Base-by-base conservation (phyloP, 2,329 filamentous ascomycete species). In the Colletotrichum musae region DNA sequence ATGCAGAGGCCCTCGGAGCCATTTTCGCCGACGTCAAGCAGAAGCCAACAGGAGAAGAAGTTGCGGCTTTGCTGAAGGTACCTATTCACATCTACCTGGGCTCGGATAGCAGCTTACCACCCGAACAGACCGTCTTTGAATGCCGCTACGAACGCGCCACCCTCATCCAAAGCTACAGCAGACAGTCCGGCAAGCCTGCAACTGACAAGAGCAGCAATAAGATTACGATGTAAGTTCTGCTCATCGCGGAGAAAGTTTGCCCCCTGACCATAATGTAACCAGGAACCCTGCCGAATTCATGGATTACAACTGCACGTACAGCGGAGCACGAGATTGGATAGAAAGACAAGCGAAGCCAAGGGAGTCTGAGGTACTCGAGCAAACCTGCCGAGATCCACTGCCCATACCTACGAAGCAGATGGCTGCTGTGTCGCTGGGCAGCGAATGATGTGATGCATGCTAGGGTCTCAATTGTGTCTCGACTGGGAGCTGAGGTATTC, bases 81-180 rank as follows among this genome's bases (percentile, higher is more conserved):
- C 18, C 18, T 72, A n/a, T 3, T 9, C 1, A 41, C 5, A 4
- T 21, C 9, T 10, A 4, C 6, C 5, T 5, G 9, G 21, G 32
- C 18, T 16, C 52, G 16, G 26, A 65, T 16, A n/a, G 18, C 28
- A 32, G 28, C 4, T 41, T 13, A 36, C 10, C 5, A 24, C 21
- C 16, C 26, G 2, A n/a, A n/a, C 24, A 67, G 64, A 36, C 43
- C 7, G 70, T 78, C 3, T 76, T 78, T 45, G 64, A 74, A 2
- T 76, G 73, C 13, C 73, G 80, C 5, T 79, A 80, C 70, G 77
- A 80, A 21, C 75, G 83, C 41, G 81, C 80, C 0, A 80, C 73
- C 18, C 65, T 82, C 36, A 82, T 84, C 10, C 82, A 84, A 66
- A 70, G 71, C 7, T 83, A 83, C 54, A 84, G 80, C 68, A 78